phyloP scores from a whole-genome alignment of 139 green algal genomes.

The Picocystis salinarum region DNA sequence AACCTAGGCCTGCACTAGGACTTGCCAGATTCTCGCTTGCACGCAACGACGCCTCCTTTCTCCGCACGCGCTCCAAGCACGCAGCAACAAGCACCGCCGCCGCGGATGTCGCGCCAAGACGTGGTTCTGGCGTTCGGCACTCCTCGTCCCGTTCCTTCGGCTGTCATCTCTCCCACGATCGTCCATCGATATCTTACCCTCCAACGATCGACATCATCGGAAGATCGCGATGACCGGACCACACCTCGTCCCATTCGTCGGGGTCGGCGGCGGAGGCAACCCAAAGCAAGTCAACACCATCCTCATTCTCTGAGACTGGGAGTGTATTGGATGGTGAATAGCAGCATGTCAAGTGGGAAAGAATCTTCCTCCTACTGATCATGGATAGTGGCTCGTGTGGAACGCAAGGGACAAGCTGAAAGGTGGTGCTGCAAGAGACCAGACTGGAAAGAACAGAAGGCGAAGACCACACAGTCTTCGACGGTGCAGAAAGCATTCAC shows the following conservation, averaged over 20 bases:
- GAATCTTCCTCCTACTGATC: too few species aligned
- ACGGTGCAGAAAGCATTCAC: too few species aligned
- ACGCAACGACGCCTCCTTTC: background rate
- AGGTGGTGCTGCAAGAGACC: too few species aligned
- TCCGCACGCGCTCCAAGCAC: background rate
- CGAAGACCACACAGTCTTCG: too few species aligned
- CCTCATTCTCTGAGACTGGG: background rate
- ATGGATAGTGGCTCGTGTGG: too few species aligned
- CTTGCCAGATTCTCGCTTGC: constrained; percentile 1
- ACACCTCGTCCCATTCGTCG: background rate
- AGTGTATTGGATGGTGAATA: background rate
- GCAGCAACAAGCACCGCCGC: background rate
- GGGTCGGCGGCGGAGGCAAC: background rate
- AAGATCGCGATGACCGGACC: background rate
- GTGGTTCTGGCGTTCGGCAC: background rate
- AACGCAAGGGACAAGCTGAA: too few species aligned
- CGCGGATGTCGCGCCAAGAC: background rate
- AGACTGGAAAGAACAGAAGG: too few species aligned
- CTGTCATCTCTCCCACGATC: background rate
- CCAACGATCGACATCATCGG: background rate
- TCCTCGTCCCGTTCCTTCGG: background rate
- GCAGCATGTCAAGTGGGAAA: background rate
- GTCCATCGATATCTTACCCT: background rate
- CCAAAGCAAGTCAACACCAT: background rate
- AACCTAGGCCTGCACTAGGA: background rate